phyloP scores from a whole-genome alignment of 805 yeast species.

The Kazachstania viticola region DNA sequence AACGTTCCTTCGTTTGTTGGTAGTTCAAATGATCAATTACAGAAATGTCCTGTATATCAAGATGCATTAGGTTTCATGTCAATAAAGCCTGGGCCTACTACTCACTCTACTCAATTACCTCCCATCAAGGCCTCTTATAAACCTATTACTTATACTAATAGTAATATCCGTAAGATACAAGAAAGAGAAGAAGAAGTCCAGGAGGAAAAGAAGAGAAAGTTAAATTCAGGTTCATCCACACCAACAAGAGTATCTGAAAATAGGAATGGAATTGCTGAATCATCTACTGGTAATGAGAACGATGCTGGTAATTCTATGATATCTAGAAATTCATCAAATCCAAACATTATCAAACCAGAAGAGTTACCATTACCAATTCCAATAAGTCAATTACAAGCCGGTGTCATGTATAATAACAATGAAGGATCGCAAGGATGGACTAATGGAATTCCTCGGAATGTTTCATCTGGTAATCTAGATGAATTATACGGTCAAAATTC shows the following conservation, averaged over 20 bases:
- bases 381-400: conserved; percentile 8
- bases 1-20: conserved; percentile 25
- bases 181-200: conserved; percentile 10
- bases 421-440: background rate
- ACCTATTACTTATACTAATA: conserved; percentile 25
- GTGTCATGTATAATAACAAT: background rate
- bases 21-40: conserved; percentile 24
- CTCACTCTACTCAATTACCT: conserved; percentile 18
- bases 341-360: background rate
- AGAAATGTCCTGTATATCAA: conserved; percentile 29
- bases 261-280: conserved; percentile 2
- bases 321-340: background rate
- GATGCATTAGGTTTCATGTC: conserved; percentile 26
- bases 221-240: too few relatives aligned
- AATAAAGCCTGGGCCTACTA: conserved; percentile 8
- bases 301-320: background rate
- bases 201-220: conserved; percentile 17
- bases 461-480: conserved; percentile 23
- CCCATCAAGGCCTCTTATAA: conserved; percentile 23
- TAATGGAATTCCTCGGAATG: background rate
- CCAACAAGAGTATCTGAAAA: background rate
- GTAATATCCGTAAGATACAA: conserved; percentile 18
- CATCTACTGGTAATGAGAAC: background rate
- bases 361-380: conserved; percentile 5
- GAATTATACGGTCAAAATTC: conserved; percentile 25